Conservation (phyloP, 2,329 filamentous ascomycete species). For the Aspergillus carbonarius region DNA sequence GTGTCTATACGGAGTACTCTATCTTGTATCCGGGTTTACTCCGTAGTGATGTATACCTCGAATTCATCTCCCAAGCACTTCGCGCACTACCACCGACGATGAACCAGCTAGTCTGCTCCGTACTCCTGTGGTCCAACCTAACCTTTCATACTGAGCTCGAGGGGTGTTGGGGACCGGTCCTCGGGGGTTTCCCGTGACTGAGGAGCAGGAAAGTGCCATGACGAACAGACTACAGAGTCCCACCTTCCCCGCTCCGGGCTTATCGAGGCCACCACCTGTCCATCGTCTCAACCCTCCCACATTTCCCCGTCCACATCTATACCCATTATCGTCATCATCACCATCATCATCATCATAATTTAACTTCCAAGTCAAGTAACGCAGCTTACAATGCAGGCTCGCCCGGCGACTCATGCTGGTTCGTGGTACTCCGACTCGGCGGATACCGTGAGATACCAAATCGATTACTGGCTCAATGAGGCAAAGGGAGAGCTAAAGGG, state of each 20-base stretch:
- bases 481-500: constrained; percentile 68
- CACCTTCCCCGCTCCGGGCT: constrained; percentile 29
- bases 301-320: background rate
- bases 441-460: constrained; percentile 61
- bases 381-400: constrained; percentile 37
- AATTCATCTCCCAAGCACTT: no score
- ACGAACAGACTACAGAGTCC: constrained; percentile 13
- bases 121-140: no score
- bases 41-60: no score
- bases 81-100: no score
- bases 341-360: background rate
- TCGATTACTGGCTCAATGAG: constrained; percentile 70
- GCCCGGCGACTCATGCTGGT: constrained; percentile 73
- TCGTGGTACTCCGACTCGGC: constrained; percentile 77
- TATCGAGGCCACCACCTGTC: background rate
- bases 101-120: no score
- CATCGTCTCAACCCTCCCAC: background rate
- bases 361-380: background rate
- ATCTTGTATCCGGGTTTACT: no score
- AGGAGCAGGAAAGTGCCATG: constrained; percentile 17
- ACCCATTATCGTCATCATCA: background rate
- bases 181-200: no score
- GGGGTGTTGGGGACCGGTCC: no score
- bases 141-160: no score
- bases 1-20: no score